Conservation (phyloP, 768 basidiomycete species). For the Auricularia sp. region DNA sequence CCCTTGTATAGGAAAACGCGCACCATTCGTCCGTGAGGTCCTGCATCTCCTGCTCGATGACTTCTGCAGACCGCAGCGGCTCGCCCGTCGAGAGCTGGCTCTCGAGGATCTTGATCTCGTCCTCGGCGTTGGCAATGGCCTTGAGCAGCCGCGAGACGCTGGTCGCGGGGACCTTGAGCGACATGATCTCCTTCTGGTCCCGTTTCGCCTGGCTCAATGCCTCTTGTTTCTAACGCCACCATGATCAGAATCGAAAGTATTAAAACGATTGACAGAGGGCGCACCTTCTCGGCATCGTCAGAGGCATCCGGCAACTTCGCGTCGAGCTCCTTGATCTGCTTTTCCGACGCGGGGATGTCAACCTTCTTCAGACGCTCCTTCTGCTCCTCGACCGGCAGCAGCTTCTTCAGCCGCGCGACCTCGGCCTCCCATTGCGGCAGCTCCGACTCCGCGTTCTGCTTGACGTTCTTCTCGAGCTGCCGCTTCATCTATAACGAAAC, state of each 20-base stretch:
- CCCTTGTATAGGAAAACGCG: slow-evolving; percentile 15
- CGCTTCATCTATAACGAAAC: slow-evolving; percentile 41
- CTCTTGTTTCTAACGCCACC: slow-evolving; percentile 17
- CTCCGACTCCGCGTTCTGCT: slow-evolving; percentile 38
- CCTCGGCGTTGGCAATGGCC: slow-evolving; percentile 47
- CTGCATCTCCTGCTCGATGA: slow-evolving; percentile 73
- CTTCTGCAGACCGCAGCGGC: slow-evolving; percentile 71
- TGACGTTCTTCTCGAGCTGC: slow-evolving; percentile 45
- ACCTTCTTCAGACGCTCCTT: slow-evolving; percentile 41
- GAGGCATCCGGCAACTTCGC: slow-evolving; percentile 41
- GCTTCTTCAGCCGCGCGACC: slow-evolving; percentile 42
- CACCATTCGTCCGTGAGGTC: slow-evolving; percentile 55
- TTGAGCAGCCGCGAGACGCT: slow-evolving; percentile 48
- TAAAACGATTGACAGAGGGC: slow-evolving; percentile 9
- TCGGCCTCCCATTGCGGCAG: slow-evolving; percentile 51
- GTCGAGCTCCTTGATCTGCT: slow-evolving; percentile 49
- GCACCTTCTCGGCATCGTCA: slow-evolving; percentile 52
- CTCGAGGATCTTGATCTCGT: slow-evolving; percentile 58
- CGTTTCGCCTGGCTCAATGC: slow-evolving; percentile 42
- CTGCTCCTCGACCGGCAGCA: slow-evolving; percentile 47
- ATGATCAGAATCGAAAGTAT: not conserved
- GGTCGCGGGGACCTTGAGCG: slow-evolving; percentile 50
- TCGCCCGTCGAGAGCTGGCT: slow-evolving; percentile 59
- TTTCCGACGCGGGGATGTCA: slow-evolving; percentile 61
- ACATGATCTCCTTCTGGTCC: slow-evolving; percentile 49